Base-by-base conservation (phyloP, 257 asterid species). In the Solanum piurae region DNA sequence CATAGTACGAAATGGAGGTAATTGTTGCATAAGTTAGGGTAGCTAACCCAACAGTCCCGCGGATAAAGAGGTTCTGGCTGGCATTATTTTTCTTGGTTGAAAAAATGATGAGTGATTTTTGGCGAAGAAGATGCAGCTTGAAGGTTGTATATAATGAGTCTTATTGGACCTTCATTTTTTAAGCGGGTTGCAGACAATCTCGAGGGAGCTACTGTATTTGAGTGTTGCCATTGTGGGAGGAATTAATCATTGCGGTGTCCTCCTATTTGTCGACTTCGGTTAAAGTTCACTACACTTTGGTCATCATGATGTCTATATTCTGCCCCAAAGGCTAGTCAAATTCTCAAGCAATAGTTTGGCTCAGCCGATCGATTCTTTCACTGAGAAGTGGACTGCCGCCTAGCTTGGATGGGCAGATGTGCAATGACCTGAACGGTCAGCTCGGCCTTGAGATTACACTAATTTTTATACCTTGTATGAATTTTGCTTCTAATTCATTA, bases 1-100 rank as follows among this genome's bases (percentile, higher is more conserved):
- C 88, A 89, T 58, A 84, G 92, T 86, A 77, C 96, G 84, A 94
- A 93, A 91, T 91, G 95, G 98, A 91, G 95, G 94, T 96, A 93
- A 87, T 87, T 31, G 10, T 49, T 82, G 60, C 83, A 12, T n/a
- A 12, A 36, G 83, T 74, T 37, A 46, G 40, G 66, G 5, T 46
- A 60, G 27, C 86, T 82, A 82, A 49, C 21, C 85, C n/a, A n/a
- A 49, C 44, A 29, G 69, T 49, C 69, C 69, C 1, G 10, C 27
- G 21, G 4, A 82, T 49, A 33, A 46, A 46, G 86, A 82, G 71
- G 71, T 82, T 31, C 86, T 82, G 3, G 29, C 44, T 29, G 44
- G 69, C 86, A 49, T 49, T 11, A 29, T 5, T 16, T 46, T 29
- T 82, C 85, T 82, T 31, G 86, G 44, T 49, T 29, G 85, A 46